Evolutionary conservation across 1,139 yeast genomes (phyloP).

Genomic region (Kurtzmaniella natalensis): DNA sequence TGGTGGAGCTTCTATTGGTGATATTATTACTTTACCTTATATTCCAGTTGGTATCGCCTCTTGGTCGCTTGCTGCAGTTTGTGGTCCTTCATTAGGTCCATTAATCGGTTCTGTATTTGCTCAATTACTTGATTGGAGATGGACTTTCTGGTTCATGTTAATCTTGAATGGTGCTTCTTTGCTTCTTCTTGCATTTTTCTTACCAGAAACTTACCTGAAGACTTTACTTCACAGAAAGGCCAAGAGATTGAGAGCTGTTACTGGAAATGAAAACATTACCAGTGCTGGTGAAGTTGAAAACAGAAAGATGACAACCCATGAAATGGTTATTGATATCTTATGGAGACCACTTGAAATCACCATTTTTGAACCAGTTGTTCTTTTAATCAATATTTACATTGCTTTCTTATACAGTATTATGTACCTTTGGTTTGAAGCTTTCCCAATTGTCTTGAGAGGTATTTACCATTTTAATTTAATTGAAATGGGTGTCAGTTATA

Average conservation of each 20-base stretch:
- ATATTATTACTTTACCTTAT: slow-evolving; percentile 22
- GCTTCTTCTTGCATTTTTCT: slow-evolving; percentile 20
- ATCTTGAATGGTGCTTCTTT: slow-evolving; percentile 26
- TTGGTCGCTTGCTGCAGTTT: slow-evolving; percentile 33
- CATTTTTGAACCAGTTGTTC: slow-evolving; percentile 40
- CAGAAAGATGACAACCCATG: slow-evolving; percentile 13
- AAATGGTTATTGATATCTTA: slow-evolving; percentile 34
- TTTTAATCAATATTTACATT: slow-evolving; percentile 46
- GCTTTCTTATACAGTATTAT: slow-evolving; percentile 51
- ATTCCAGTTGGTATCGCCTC: slow-evolving; percentile 29
- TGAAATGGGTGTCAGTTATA: slow-evolving; percentile 44
- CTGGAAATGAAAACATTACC: slow-evolving; percentile 29
- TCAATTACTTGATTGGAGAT: slow-evolving; percentile 30
- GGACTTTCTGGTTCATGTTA: slow-evolving; percentile 38
- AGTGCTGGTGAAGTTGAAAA: slow-evolving; percentile 27
- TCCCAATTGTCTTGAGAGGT: slow-evolving; percentile 50
- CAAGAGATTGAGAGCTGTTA: slow-evolving; percentile 27
- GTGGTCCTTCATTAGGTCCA: slow-evolving; percentile 37
- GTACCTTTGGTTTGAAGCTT: slow-evolving; percentile 59
- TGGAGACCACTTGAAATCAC: slow-evolving; percentile 47
- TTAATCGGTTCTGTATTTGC: slow-evolving; percentile 29
- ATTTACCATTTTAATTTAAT: slow-evolving; percentile 45
- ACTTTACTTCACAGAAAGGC: slow-evolving; percentile 36
- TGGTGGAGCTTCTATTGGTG: slow-evolving; percentile 32
- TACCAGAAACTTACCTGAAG: slow-evolving; percentile 33